Evolutionary conservation across 192 early-diverging fungal genomes (phyloP), one percentile per base, ranked within the genome.

Genomic region (Backusella liffmaniae): DNA sequence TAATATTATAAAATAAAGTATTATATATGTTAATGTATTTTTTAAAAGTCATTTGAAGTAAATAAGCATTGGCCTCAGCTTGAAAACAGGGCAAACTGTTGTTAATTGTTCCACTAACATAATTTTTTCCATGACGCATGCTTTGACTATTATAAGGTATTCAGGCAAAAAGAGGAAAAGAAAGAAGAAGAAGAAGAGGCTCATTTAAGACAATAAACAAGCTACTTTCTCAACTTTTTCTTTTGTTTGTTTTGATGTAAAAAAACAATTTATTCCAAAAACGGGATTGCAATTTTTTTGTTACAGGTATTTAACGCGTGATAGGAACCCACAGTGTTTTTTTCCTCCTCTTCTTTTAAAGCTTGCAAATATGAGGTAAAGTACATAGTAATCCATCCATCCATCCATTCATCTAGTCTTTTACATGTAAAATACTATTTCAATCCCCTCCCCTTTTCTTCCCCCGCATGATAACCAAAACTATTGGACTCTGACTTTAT

Each of bases 331-430:
- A 16, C n/a, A 53, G 18, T 53, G 51, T 21, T 53, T 53, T n/a
- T 67, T 66, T 21, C 34, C 36, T 30, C 41, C n/a, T 44, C 73
- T 66, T 66, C 41, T 66, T 36, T 75, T 62, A 41, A 46, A 30
- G 26, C 37, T 65, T 66, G 65, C 30, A 21, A 75, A 30, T 23
- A 75, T 75, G 73, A 75, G 73, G 73, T 75, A 75, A 37, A 35
- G 34, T 62, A 23, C 18, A 18, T 30, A 35, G 13, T 44, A 23
- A 78, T 73, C 44, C 76, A 72, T 77, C 72, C 71, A 56, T 68
- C 68, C 72, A 78, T 78, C 72, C 65, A 66, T 62, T n/a, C 21
- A 44, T 35, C 15, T 56, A 34, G 35, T n/a, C 21, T 70, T 56
- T 69, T 65, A 35, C 44, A 35, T 9, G 12, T 13, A 51, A 41